Percentiles rank a stretch among this genome's conserved stretches.
Conservation (phyloP, 2,329 filamentous ascomycete species). For the Chaetomium sp. region DNA sequence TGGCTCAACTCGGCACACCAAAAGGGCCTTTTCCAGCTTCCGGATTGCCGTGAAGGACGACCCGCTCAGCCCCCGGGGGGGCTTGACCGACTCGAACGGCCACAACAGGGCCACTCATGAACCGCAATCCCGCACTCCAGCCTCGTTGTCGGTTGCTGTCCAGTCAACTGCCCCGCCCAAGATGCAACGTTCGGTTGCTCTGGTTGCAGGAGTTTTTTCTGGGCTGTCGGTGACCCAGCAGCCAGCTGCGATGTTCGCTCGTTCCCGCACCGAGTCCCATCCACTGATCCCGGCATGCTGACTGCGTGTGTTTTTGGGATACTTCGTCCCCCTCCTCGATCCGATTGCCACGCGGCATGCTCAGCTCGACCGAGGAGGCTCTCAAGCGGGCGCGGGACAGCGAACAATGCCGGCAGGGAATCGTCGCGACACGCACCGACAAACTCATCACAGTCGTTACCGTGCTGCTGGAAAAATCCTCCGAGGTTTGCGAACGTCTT, state of each 20-base stretch:
- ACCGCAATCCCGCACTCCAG: conserved; percentile 3
- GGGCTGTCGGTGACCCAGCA: conserved; percentile 4
- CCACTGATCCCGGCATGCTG: background rate
- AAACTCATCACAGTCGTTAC: too few species aligned
- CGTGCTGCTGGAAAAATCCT: too few species aligned
- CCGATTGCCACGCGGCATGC: conserved; percentile 10
- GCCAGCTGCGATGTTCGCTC: background rate
- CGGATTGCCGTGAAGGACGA: conserved; percentile 1
- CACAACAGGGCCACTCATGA: background rate
- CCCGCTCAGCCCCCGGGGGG: conserved; percentile 7
- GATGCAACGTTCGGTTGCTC: conserved; percentile 13
- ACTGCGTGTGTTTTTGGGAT: too few species aligned
- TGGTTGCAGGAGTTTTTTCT: background rate
- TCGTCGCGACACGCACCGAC: background rate
- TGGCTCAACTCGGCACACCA: conserved; percentile 15
- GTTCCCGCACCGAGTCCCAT: background rate
- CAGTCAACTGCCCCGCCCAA: conserved; percentile 11
- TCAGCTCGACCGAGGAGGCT: background rate
- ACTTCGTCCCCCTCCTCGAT: background rate
- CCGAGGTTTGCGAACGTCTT: too few species aligned
- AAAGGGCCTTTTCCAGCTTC: conserved; percentile 2
- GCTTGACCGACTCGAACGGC: conserved; percentile 1
- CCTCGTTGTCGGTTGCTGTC: conserved; percentile 5
- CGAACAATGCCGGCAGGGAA: background rate
- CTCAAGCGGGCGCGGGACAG: background rate